Conservation (phyloP, 768 basidiomycete genomes). For the Coprinopsis cinerea region DNA sequence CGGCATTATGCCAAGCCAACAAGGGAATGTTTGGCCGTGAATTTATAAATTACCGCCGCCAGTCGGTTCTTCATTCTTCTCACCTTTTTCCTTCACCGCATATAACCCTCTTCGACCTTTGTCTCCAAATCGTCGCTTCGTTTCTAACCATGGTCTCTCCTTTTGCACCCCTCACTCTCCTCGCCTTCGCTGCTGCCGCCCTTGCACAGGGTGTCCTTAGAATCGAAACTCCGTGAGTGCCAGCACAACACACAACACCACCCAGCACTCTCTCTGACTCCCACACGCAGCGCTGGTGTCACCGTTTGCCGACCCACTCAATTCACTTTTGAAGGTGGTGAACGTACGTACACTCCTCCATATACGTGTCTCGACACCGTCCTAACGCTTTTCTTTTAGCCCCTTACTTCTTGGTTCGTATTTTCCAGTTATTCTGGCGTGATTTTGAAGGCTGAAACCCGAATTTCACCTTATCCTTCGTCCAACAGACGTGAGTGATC, state of each 20-base stretch:
- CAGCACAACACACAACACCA: not conserved
- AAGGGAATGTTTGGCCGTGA: not conserved
- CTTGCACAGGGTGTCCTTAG: conserved; percentile 17
- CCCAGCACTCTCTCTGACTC: not conserved
- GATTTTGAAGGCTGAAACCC: no score
- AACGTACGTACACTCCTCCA: conserved; percentile 12
- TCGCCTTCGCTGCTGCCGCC: conserved; percentile 16
- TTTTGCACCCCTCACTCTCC: conserved; percentile 11
- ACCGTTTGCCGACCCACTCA: conserved; percentile 21
- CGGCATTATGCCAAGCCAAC: not conserved
- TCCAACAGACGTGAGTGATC: conserved; percentile 13
- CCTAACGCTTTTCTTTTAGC: conserved; percentile 8
- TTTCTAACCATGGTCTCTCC: conserved; percentile 21
- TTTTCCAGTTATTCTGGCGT: not conserved
- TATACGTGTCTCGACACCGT: not conserved
- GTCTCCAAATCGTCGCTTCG: no score
- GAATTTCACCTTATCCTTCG: no score
- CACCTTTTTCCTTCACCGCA: not conserved
- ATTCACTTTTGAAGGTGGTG: conserved; percentile 22
- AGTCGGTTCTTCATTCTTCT: not conserved
- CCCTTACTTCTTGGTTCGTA: conserved; percentile 26
- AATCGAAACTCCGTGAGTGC: conserved; percentile 21
- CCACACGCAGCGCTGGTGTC: conserved; percentile 7
- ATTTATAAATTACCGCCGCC: not conserved
- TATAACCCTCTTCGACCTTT: not conserved